Percentiles rank a stretch among this genome's conserved stretches.
Conservation (phyloP, 139 green algal genomes). For the Chlorella sp. region DNA sequence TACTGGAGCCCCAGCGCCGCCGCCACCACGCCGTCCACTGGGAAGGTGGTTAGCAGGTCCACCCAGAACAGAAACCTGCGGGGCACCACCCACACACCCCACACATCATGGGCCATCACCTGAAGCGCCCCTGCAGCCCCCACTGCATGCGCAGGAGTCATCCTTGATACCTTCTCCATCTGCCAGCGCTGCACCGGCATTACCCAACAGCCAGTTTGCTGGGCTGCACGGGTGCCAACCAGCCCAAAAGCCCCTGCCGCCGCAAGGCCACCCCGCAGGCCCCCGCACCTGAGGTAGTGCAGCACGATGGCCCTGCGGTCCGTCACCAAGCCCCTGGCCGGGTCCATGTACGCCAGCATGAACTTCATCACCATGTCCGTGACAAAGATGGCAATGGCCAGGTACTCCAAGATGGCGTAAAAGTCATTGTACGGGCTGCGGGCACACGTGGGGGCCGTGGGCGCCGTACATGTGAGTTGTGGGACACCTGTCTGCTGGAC, state of each 20-base stretch:
- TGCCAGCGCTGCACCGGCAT: not conserved
- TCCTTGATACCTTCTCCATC: not conserved
- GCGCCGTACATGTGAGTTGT: not conserved
- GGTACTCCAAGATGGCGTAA: conserved; percentile 8
- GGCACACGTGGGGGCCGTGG: not conserved
- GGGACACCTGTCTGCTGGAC: not conserved
- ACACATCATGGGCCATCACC: not conserved
- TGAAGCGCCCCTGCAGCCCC: not conserved
- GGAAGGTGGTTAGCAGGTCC: conserved; percentile 8
- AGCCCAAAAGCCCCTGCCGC: not conserved
- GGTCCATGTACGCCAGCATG: conserved; percentile 8
- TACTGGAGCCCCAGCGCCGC: not conserved
- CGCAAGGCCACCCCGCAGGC: not conserved
- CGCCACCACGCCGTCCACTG: conserved; percentile 1
- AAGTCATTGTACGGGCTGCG: conserved; percentile 12
- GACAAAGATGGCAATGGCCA: conserved; percentile 6
- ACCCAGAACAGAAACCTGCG: conserved; percentile 8
- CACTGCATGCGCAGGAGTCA: not conserved
- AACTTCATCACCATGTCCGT: conserved; percentile 16
- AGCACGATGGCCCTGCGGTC: not conserved
- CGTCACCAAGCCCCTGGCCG: conserved; percentile 5
- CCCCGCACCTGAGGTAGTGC: conserved; percentile 5
- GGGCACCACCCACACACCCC: not conserved
- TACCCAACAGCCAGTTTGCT: not conserved
- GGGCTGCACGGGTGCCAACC: no score